phyloP scores from a whole-genome alignment of 2,329 filamentous ascomycete genomes.

The Fusarium fracticaudum region DNA sequence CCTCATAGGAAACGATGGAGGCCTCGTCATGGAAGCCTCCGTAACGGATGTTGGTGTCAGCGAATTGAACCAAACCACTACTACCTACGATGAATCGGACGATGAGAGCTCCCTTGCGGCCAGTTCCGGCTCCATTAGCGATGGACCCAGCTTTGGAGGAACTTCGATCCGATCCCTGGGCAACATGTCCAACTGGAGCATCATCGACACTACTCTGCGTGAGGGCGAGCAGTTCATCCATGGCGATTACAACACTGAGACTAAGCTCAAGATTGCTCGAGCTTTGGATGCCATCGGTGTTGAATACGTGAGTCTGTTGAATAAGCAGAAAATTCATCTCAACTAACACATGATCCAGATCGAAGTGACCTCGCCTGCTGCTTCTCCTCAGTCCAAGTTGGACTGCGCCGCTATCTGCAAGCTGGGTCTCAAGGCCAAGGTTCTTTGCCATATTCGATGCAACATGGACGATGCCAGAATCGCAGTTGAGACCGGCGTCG shows the following conservation, averaged over 20 bases:
- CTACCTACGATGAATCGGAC: slow-evolving; percentile 9
- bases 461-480: slow-evolving; percentile 68
- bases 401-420: slow-evolving; percentile 95
- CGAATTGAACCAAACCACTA: slow-evolving; percentile 6
- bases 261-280: slow-evolving; percentile 40
- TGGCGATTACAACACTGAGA: slow-evolving; percentile 77
- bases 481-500: slow-evolving; percentile 82
- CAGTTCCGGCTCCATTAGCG: slow-evolving; percentile 8
- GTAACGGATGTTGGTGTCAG: slow-evolving; percentile 7
- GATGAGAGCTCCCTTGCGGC: slow-evolving; percentile 11
- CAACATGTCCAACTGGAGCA: slow-evolving; percentile 37
- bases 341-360: slow-evolving; percentile 26
- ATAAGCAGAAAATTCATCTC: rapidly evolving
- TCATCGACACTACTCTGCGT: slow-evolving; percentile 41
- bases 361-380: slow-evolving; percentile 87
- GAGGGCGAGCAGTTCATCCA: slow-evolving; percentile 63
- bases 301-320: slow-evolving; percentile 33
- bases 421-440: slow-evolving; percentile 81
- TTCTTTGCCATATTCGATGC: slow-evolving; percentile 42
- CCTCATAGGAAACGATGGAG: neutral
- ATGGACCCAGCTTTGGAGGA: slow-evolving; percentile 11
- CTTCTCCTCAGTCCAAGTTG: slow-evolving; percentile 83
- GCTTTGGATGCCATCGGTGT: slow-evolving; percentile 64
- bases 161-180: slow-evolving; percentile 18
- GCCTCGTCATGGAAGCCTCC: slow-evolving; percentile 29